Evolutionary conservation across 371 early-diverging fungal genomes (phyloP), one percentile per base, ranked within the genome.

Genomic region (Syncephalastrum monosporum): DNA sequence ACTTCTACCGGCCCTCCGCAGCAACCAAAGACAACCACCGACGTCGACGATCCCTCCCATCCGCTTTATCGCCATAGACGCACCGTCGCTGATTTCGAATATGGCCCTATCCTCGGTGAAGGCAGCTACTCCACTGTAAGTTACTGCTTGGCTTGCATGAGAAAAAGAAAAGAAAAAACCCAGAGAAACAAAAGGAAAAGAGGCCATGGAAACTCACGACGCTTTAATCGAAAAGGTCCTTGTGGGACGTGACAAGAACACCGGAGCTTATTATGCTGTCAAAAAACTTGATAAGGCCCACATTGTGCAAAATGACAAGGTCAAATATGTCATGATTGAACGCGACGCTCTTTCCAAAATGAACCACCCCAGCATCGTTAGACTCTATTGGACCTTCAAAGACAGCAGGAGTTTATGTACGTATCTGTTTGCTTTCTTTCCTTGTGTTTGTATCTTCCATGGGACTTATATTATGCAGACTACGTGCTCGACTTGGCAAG

Each of bases 111-210:
- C 3, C 69, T 98, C 19, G 98, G 98, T 51, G 96, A 96, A 71
- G 98, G 98, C 41, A 91, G 93, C 16, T 98, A 96, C 73, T 96
- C 97, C 4, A 93, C 97, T 0, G 98, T 95, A 79, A 65, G 79
- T 17, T 49, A 5, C 47, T 27, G 12, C 13, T 53, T 14, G 7
- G 21, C 0, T 7, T 7, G 1, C 1, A 27, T 7, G 19, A 15
- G 15, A 15, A 16, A 45, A 19, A 45, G 4, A 21, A 21, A 21
- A 21, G 21, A 21, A 21, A 21, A 21, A 21, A 21, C 1, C 21
- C 21, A 21, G 21, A 21, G n/a, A 21, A 21, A 21, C 21, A 21
- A 2, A 21, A 21, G 21, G 2, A 21, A 21, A 21, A 21, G 21
- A n/a, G 21, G 21, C 21, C 21, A 21, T 21, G 21, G 21, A 21